Evolutionary conservation across 805 yeast species (phyloP).

Genomic region (Yueomyces sinensis): DNA sequence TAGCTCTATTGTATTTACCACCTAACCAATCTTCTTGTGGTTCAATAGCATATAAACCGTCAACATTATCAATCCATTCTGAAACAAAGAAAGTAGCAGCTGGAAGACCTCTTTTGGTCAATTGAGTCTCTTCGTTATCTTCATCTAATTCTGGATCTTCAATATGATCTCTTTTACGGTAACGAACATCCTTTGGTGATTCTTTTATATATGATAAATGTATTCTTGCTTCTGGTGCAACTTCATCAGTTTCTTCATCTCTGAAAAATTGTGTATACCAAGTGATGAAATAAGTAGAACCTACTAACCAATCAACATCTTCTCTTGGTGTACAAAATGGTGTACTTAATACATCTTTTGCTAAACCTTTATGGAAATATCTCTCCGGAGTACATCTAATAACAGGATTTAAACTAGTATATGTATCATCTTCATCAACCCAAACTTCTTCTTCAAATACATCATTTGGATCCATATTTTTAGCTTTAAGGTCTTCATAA

Average conservation of each 20-base stretch:
- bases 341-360: conserved; percentile 40
- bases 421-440: conserved; percentile 60
- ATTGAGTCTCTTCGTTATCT: too few species aligned
- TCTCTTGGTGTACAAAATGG: conserved; percentile 85
- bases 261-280: conserved; percentile 65
- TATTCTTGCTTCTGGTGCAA: conserved; percentile 46
- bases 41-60: conserved; percentile 54
- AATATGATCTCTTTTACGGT: conserved; percentile 35
- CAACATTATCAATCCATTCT: conserved; percentile 54
- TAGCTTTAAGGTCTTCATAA: conserved; percentile 57
- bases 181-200: conserved; percentile 40
- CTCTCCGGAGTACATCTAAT: conserved; percentile 76
- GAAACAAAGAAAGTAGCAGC: conserved; percentile 44
- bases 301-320: conserved; percentile 41
- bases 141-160: too few species aligned
- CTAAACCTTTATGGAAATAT: conserved; percentile 51
- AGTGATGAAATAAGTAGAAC: conserved; percentile 56
- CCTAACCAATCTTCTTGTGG: conserved; percentile 53
- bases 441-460: conserved; percentile 39
- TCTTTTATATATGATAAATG: conserved; percentile 59
- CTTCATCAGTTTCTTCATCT: conserved; percentile 24
- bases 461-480: conserved; percentile 54
- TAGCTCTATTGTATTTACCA: conserved; percentile 38
- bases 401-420: conserved; percentile 60
- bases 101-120: conserved; percentile 9